Conservation (phyloP, 1,284 basidiomycete species). For the Moesziomyces globuligerus region DNA sequence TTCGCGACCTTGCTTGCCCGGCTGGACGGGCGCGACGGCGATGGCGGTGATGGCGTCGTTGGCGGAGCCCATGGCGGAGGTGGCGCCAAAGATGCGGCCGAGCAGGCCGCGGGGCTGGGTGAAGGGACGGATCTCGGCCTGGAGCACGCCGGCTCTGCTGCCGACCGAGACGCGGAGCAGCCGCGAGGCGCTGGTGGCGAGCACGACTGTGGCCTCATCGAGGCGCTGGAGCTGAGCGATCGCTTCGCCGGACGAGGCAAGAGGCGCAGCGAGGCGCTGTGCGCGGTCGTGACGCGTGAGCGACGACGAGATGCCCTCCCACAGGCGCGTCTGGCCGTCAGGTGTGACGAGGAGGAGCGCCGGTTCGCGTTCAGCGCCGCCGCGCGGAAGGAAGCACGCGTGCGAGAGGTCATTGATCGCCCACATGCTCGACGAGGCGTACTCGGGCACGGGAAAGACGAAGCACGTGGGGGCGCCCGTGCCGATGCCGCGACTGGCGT, state of each 20-base stretch:
- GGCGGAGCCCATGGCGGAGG: constrained; percentile 30
- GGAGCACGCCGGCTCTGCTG: constrained; percentile 46
- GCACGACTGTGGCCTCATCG: constrained; percentile 34
- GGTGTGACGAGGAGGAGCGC: constrained; percentile 52
- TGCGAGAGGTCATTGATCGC: constrained; percentile 34
- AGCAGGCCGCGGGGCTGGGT: constrained; percentile 57
- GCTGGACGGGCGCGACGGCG: constrained; percentile 40
- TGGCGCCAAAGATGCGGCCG: constrained; percentile 56
- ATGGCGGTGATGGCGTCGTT: constrained; percentile 48
- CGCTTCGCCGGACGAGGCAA: constrained; percentile 33
- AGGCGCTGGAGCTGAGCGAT: constrained; percentile 43
- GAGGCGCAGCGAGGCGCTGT: constrained; percentile 29
- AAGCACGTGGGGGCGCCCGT: constrained; percentile 52
- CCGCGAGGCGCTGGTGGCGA: constrained; percentile 53
- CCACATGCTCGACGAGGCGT: constrained; percentile 30
- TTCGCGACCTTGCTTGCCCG: constrained; percentile 32
- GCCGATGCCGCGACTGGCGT: constrained; percentile 44
- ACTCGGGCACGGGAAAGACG: constrained; percentile 43
- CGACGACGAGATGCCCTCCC: constrained; percentile 56
- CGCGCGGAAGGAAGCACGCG: constrained; percentile 40
- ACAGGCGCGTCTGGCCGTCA: constrained; percentile 45
- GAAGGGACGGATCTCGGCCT: constrained; percentile 49
- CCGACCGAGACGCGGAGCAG: constrained; percentile 47
- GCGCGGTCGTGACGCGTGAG: constrained; percentile 37
- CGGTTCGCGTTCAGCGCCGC: constrained; percentile 41